A percentile compares a stretch with the other conserved stretches of the same genome.
These are phyloP conservation scores for Clitoria ternatea DNA, from an alignment of 306 rosid genomes.

Conservation along the genomic window DNA sequence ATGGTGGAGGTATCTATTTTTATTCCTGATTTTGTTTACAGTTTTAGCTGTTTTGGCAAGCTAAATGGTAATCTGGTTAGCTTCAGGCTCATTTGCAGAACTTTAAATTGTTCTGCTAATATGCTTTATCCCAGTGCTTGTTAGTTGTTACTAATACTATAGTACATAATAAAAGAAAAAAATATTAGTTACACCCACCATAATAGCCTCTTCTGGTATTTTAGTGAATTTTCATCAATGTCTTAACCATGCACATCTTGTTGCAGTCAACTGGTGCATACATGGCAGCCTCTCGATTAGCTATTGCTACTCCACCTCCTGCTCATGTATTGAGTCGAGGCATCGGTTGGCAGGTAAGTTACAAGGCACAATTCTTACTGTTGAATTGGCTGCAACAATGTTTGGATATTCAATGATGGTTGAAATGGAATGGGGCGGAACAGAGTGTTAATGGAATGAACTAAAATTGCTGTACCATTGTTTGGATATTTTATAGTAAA, in stretches of 20 bases:
- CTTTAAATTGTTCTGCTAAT: not conserved
- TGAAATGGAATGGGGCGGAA: not conserved
- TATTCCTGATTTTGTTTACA: not conserved
- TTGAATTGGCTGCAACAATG: not conserved
- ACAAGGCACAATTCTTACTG: not conserved
- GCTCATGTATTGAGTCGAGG: constrained; percentile 97
- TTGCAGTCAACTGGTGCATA: constrained; percentile 91
- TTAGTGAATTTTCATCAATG: not conserved
- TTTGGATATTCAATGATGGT: not conserved
- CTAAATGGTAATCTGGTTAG: not conserved
- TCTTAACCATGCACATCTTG: constrained; percentile 13
- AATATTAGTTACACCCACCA: not conserved
- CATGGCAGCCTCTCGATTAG: constrained; percentile 88
- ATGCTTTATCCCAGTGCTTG: constrained; percentile 5
- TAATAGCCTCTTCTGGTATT: not conserved
- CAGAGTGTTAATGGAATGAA: not conserved
- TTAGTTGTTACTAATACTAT: not conserved
- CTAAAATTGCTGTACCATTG: not conserved
- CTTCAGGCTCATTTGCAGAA: not conserved
- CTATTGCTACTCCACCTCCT: constrained; percentile 98
- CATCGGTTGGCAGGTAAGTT: constrained; percentile 95
- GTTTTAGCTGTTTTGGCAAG: not conserved
- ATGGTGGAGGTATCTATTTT: constrained; percentile 85
- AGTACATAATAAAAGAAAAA: not conserved
- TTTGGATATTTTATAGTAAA: not conserved